Evolutionary conservation across 495 filamentous ascomycete genomes (phyloP).

Genomic region (Polyplosphaeria fusca): DNA sequence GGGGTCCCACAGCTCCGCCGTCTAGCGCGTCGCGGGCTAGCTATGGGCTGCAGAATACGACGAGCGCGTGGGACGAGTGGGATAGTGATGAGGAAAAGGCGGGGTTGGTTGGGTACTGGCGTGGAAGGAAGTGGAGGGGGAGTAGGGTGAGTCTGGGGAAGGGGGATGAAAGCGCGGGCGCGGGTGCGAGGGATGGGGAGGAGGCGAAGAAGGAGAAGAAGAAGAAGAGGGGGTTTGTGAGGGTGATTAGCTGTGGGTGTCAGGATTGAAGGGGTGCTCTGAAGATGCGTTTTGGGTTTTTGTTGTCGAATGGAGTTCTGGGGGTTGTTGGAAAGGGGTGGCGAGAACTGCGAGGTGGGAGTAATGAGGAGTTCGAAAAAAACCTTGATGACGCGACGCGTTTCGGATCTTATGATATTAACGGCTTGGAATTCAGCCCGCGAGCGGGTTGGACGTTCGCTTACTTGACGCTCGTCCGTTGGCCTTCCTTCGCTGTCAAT

Average conservation of each 20-base stretch:
- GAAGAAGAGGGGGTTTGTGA: slow-evolving; percentile 19
- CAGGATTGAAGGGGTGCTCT: no score
- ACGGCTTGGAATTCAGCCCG: no score
- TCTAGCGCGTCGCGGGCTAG: slow-evolving; percentile 13
- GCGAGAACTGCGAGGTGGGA: no score
- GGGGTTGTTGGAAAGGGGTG: no score
- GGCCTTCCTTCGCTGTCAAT: no score
- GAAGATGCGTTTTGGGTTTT: no score
- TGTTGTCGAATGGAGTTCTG: no score
- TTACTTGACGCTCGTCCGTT: no score
- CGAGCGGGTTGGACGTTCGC: no score
- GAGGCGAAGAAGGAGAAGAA: slow-evolving; percentile 10
- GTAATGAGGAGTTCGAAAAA: no score
- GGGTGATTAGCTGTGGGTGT: slow-evolving; percentile 28
- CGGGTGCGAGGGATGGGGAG: background rate
- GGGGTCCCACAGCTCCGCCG: background rate
- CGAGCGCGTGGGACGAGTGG: slow-evolving; percentile 32
- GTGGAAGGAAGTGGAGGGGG: slow-evolving; percentile 17
- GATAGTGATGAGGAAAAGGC: slow-evolving; percentile 30
- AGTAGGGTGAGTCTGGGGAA: slow-evolving; percentile 18
- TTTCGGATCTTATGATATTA: no score
- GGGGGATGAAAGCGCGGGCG: background rate
- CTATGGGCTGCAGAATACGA: slow-evolving; percentile 24
- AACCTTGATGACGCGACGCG: no score
- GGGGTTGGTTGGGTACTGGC: slow-evolving; percentile 26